Conservation (phyloP, 1,139 yeast genomes). For the Candida sp. region DNA sequence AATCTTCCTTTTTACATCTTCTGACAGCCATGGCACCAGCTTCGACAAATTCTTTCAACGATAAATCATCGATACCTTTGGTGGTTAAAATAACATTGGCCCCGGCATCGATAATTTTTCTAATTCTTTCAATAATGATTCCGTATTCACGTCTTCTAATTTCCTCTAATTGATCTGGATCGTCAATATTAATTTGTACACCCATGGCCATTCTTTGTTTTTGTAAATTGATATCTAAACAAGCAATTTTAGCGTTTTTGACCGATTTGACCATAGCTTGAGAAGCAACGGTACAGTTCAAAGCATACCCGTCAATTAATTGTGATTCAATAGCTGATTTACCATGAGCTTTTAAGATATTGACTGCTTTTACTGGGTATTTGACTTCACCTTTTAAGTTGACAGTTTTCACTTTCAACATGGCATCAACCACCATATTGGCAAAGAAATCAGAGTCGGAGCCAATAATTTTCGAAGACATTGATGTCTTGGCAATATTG, state of each 20-base stretch:
- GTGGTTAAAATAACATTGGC: conserved; percentile 97
- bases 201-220: conserved; percentile 99
- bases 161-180: conserved; percentile 96
- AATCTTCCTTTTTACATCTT: conserved; percentile 95
- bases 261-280: conserved; percentile 91
- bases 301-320: conserved; percentile 89
- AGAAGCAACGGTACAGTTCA: conserved; percentile 96
- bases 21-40: conserved; percentile 97
- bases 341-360: conserved; percentile 95
- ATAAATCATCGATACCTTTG: conserved; percentile 96
- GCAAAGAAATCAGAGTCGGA: conserved; percentile 90
- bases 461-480: conserved; percentile 98
- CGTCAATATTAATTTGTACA: conserved; percentile 94
- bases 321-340: conserved; percentile 85
- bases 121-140: conserved; percentile 82
- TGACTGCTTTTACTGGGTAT: conserved; percentile 98
- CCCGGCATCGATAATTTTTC: conserved; percentile 85
- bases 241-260: conserved; percentile 80
- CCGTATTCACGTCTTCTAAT: conserved; percentile 94
- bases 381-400: conserved; percentile 84
- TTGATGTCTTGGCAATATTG: conserved; percentile 93
- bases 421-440: conserved; percentile 90
- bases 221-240: conserved; percentile 91
- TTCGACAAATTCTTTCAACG: conserved; percentile 93
- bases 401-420: conserved; percentile 91